Percentiles rank a stretch among this genome's conserved stretches.
Evolutionary conservation across 2,329 filamentous ascomycete species (phyloP).

Genomic region (Chaetomiaceae sp.): DNA sequence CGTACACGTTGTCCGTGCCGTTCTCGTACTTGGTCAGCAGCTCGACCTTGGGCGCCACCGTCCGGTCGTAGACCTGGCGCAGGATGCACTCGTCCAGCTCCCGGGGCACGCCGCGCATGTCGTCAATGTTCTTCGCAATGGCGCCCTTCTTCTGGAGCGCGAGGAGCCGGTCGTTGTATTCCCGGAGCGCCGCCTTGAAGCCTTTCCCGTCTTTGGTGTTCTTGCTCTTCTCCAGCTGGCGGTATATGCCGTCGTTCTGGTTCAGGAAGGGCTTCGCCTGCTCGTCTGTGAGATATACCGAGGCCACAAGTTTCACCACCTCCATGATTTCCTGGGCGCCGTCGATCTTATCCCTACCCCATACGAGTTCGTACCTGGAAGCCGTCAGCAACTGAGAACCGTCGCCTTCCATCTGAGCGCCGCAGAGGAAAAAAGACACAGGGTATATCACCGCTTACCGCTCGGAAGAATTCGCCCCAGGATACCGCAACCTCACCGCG

Average conservation of each 20-base stretch:
- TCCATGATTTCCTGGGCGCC: conserved; percentile 67
- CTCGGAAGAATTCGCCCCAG: conserved; percentile 46
- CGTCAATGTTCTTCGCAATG: conserved; percentile 65
- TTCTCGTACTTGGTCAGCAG: conserved; percentile 79
- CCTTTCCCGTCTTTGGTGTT: conserved; percentile 58
- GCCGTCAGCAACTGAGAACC: conserved; percentile 2
- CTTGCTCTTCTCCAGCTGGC: conserved; percentile 66
- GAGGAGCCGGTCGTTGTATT: conserved; percentile 70
- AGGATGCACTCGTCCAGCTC: conserved; percentile 74
- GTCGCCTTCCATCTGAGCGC: no score
- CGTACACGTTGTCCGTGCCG: conserved; percentile 90
- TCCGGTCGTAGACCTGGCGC: conserved; percentile 83
- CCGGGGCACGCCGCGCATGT: conserved; percentile 61
- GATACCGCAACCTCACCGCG: conserved; percentile 72
- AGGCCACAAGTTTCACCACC: conserved; percentile 62
- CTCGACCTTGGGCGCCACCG: conserved; percentile 83
- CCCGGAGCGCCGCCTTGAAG: conserved; percentile 65
- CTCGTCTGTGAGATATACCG: conserved; percentile 70
- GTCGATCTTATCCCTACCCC: conserved; percentile 72
- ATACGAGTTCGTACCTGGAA: conserved; percentile 63
- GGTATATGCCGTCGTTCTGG: conserved; percentile 66
- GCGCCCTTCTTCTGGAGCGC: conserved; percentile 62
- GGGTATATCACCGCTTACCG: conserved; percentile 21
- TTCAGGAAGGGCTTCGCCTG: conserved; percentile 63
- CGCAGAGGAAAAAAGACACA: neutral